These are phyloP conservation scores for Saccharata proteae DNA, from an alignment of 2,329 filamentous ascomycete species.

Conservation along the genomic window DNA sequence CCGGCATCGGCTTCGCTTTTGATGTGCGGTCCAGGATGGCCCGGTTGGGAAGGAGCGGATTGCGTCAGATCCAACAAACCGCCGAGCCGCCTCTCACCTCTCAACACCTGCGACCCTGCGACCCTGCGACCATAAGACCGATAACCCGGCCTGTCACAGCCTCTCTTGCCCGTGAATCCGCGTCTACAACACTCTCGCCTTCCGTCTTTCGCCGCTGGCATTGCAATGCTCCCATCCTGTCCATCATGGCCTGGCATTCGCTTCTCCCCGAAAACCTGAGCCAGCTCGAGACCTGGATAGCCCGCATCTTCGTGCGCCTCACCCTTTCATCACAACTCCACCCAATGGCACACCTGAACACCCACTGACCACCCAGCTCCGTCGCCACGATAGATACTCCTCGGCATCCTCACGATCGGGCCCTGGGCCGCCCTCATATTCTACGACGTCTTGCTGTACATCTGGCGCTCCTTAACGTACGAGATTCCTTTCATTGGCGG, in stretches of 20 bases:
- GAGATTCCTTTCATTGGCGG: slow-evolving; percentile 50
- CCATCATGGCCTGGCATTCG: slow-evolving; percentile 51
- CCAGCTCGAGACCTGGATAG: slow-evolving; percentile 49
- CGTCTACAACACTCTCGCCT: too few relatives aligned
- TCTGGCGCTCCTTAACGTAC: slow-evolving; percentile 45
- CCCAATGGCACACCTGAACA: slow-evolving; percentile 1
- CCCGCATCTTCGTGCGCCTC: slow-evolving; percentile 47
- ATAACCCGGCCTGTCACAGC: too few relatives aligned
- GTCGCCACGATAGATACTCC: slow-evolving; percentile 47
- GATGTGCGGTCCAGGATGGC: too few relatives aligned
- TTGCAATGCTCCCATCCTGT: too few relatives aligned
- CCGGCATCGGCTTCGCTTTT: too few relatives aligned
- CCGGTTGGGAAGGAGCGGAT: too few relatives aligned
- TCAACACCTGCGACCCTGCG: too few relatives aligned
- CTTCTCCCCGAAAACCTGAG: slow-evolving; percentile 48
- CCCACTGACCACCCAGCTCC: not conserved
- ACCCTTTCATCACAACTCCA: slow-evolving; percentile 4
- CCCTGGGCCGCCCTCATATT: slow-evolving; percentile 51
- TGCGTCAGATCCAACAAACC: too few relatives aligned
- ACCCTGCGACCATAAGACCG: too few relatives aligned
- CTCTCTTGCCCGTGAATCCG: too few relatives aligned
- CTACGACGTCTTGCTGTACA: slow-evolving; percentile 52
- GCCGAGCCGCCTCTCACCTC: too few relatives aligned
- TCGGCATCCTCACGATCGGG: slow-evolving; percentile 47
- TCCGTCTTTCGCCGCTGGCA: too few relatives aligned